These are phyloP conservation scores for Kickxella alabastrina DNA, from an alignment of 192 early-diverging fungal genomes.

Conservation along the genomic window DNA sequence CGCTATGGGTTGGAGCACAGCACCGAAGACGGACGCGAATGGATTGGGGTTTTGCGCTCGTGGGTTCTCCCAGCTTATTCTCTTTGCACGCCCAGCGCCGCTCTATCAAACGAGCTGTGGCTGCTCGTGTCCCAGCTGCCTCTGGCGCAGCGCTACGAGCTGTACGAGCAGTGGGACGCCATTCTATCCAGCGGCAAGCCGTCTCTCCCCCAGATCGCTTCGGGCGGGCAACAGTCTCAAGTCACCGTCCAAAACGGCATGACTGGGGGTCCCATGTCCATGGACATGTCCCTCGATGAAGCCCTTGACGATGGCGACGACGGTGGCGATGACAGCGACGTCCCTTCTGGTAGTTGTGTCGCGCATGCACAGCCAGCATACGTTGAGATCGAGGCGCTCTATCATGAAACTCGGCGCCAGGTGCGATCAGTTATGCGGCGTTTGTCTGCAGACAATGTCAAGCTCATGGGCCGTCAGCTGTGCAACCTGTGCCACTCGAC, in stretches of 20 bases:
- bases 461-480: constrained; percentile 39
- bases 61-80: constrained; percentile 49
- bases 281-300: constrained; percentile 42
- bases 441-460: constrained; percentile 43
- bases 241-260: not conserved
- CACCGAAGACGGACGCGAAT: constrained; percentile 4
- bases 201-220: constrained; percentile 11
- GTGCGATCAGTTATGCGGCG: constrained; percentile 49
- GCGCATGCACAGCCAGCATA: not conserved
- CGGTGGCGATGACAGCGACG: not conserved
- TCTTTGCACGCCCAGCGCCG: constrained; percentile 26
- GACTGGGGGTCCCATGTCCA: not conserved
- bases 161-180: constrained; percentile 35
- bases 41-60: constrained; percentile 33
- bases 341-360: not conserved
- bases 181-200: constrained; percentile 25
- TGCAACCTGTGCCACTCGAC: constrained; percentile 41
- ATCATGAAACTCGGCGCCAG: constrained; percentile 27
- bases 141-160: constrained; percentile 23
- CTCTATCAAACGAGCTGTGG: constrained; percentile 49
- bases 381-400: constrained; percentile 31
- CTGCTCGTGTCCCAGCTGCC: constrained; percentile 28
- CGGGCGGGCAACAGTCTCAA: not conserved
- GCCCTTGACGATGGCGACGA: constrained; percentile 21
- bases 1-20: constrained; percentile 19